Evolutionary conservation across 2,329 filamentous ascomycete species (phyloP).

Genomic region (Ophiobolus disseminans): DNA sequence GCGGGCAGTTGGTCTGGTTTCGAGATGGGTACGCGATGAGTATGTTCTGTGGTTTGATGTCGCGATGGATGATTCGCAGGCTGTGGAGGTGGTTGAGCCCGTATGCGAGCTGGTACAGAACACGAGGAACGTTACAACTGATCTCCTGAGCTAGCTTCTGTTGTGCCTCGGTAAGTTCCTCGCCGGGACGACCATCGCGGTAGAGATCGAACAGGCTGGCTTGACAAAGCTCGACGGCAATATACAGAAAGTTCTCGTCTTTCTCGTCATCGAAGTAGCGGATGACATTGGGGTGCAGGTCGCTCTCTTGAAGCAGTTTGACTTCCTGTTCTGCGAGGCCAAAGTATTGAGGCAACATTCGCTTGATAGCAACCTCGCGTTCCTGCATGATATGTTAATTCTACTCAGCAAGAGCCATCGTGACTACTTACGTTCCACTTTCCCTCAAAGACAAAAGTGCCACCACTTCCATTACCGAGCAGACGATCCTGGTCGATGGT

Average conservation of each 20-base stretch:
- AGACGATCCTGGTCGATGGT: constrained; percentile 66
- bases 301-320: constrained; percentile 85
- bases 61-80: constrained; percentile 92
- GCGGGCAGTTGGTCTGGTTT: constrained; percentile 72
- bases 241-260: constrained; percentile 90
- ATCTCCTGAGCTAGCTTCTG: constrained; percentile 74
- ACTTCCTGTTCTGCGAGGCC: constrained; percentile 96
- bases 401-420: background rate
- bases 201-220: constrained; percentile 92
- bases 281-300: constrained; percentile 95
- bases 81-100: constrained; percentile 89
- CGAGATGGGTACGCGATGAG: constrained; percentile 76
- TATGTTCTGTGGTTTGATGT: constrained; percentile 98
- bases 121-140: constrained; percentile 76
- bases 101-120: constrained; percentile 87
- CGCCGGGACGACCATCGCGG: constrained; percentile 63
- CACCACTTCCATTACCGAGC: constrained; percentile 83
- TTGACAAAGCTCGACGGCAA: constrained; percentile 91
- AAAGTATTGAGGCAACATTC: constrained; percentile 95
- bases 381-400: constrained; percentile 54
- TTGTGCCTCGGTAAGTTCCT: constrained; percentile 65
- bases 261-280: constrained; percentile 94
- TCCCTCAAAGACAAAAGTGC: constrained; percentile 95
- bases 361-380: constrained; percentile 91
- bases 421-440: constrained; percentile 72